A percentile compares a stretch with the other conserved stretches of the same genome.
Evolutionary conservation across 2,329 filamentous ascomycete species (phyloP).

Genomic region (Nemania diffusa): DNA sequence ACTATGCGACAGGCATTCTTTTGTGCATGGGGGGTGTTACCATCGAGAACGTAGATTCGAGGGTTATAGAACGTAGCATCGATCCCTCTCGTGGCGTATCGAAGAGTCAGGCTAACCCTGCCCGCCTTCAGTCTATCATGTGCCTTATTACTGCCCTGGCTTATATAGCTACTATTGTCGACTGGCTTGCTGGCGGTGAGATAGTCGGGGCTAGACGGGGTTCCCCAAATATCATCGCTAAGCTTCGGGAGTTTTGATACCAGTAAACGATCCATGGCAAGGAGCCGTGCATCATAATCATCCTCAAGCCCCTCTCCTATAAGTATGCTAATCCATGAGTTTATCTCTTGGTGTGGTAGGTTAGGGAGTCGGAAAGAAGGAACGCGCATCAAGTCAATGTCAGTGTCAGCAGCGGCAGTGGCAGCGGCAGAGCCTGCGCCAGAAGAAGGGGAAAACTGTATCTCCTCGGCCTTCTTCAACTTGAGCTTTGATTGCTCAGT

Average conservation of each 20-base stretch:
- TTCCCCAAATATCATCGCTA: background rate
- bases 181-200: background rate
- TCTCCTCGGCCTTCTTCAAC: background rate
- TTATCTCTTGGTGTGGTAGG: too few relatives aligned
- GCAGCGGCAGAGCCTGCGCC: too few relatives aligned
- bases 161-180: background rate
- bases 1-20: constrained; percentile 2
- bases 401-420: background rate
- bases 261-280: background rate
- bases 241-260: background rate
- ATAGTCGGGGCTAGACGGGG: background rate
- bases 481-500: background rate
- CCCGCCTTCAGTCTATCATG: too few relatives aligned
- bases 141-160: too few relatives aligned
- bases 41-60: background rate
- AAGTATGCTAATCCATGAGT: too few relatives aligned
- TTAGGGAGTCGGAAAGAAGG: background rate
- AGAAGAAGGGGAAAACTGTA: background rate
- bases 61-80: background rate
- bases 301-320: too few relatives aligned
- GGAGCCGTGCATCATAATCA: too few relatives aligned
- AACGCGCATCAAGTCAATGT: background rate
- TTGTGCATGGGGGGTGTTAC: background rate
- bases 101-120: background rate
- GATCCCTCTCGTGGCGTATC: background rate